Evolutionary conservation across 1,284 basidiomycete genomes (phyloP).

Genomic region (Puccinia hordei): DNA sequence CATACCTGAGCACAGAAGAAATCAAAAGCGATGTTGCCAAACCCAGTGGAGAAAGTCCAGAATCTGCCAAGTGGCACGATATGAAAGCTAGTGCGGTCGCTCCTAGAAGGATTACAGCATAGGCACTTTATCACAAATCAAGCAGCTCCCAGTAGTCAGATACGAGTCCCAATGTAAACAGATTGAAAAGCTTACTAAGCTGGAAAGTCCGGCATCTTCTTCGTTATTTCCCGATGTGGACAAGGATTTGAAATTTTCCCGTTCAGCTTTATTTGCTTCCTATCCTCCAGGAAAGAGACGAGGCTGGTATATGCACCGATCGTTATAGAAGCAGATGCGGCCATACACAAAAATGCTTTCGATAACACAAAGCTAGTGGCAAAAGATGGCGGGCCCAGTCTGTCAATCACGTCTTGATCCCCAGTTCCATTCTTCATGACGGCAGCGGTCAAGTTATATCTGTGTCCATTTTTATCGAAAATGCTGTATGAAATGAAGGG

Average conservation of each 20-base stretch:
- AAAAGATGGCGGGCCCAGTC: conserved; percentile 19
- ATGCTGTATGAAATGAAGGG: conserved; percentile 33
- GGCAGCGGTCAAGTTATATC: conserved; percentile 38
- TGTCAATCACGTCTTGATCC: not conserved
- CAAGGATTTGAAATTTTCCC: conserved; percentile 1
- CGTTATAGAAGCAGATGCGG: conserved; percentile 21
- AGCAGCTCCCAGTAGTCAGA: not conserved
- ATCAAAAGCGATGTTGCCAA: conserved; percentile 9
- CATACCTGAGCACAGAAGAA: conserved; percentile 28
- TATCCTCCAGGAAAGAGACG: not conserved
- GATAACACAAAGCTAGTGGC: conserved; percentile 12
- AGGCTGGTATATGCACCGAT: conserved; percentile 5
- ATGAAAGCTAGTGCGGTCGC: conserved; percentile 35
- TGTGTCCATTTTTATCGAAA: conserved; percentile 20
- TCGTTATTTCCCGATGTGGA: conserved; percentile 44
- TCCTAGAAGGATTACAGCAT: conserved; percentile 2
- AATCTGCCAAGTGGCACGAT: conserved; percentile 17
- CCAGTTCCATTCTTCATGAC: conserved; percentile 22
- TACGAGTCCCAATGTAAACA: not conserved
- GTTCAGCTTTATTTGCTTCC: not conserved
- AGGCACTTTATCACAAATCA: conserved; percentile 16
- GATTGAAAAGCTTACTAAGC: conserved; percentile 15
- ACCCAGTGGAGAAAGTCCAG: conserved; percentile 31
- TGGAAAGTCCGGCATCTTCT: conserved; percentile 39
- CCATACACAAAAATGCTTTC: conserved; percentile 29